A percentile compares a stretch with the other conserved stretches of the same genome.
phyloP scores from a whole-genome alignment of 2,329 filamentous ascomycete genomes.

The Penicillium sp. region DNA sequence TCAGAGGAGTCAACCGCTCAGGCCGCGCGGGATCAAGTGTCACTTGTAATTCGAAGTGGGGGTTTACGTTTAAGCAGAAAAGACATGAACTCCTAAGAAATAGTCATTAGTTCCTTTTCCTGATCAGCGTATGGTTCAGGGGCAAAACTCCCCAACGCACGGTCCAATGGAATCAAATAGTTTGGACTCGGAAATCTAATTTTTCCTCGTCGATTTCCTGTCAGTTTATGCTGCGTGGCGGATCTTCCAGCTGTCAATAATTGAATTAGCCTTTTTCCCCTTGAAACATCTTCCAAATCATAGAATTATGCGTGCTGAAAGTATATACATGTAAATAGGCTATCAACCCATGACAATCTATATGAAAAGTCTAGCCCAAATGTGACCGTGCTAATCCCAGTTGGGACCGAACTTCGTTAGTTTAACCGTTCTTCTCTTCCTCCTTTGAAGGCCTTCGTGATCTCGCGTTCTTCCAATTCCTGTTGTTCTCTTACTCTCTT shows the following conservation, averaged over 20 bases:
- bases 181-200: not conserved
- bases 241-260: not conserved
- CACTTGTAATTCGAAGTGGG: not conserved
- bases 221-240: not conserved
- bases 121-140: not conserved
- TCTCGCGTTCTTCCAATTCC: not conserved
- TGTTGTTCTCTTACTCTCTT: constrained; percentile 4
- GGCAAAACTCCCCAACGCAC: not conserved
- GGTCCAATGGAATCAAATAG: not conserved
- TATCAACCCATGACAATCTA: not conserved
- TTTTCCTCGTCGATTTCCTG: not conserved
- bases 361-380: not conserved
- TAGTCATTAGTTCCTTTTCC: not conserved
- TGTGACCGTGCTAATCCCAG: constrained; percentile 12
- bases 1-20: constrained; percentile 15
- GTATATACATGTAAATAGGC: not conserved
- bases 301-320: not conserved
- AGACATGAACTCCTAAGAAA: not conserved
- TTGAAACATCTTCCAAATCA: not conserved
- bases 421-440: not conserved
- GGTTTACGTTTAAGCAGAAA: not conserved
- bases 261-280: not conserved
- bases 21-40: not conserved
- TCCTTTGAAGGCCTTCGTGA: not conserved
- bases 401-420: constrained; percentile 4